Base-by-base conservation (phyloP, 352 stramenopile genomes). In the Pythium utonaiense region DNA sequence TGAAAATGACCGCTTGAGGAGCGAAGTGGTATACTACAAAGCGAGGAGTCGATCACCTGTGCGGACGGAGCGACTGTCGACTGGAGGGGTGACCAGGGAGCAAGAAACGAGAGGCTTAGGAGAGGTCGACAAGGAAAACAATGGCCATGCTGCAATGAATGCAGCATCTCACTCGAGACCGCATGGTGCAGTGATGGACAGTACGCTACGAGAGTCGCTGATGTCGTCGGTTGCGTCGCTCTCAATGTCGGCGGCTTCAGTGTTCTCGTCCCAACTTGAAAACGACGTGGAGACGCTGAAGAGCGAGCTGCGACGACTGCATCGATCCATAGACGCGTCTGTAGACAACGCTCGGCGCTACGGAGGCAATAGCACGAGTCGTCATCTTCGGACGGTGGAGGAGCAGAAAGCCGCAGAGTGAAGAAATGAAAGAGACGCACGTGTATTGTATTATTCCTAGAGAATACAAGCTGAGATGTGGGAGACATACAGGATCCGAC, bases 261-360 rank as follows among this genome's bases (percentile, higher is more conserved):
- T 36, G 22, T 45, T 67, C 27, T 71, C 64, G 3, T 61, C 40
- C 6, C 47, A 62, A 19, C 48, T 71, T 6, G 47, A 67, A 24
- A 45, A 60, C 33, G 64, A 71, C 33, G 36, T 71, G 3, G 33
- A 71, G 8, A 60, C 48, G 1, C 45, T 71, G 14, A 60, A 58
- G 6, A 31, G 22, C 14, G 64, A 71, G 24, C 33, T 71, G 5
- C 57, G 59, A 7, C 64, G 38, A 9, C 55, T 71, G 1, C 64
- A 71, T 50, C 38, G 41, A 27, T 66, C 64, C 0, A 64, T 71
- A 14, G 64, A 71, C 25, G 33, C 36, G 3, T 62, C 63, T 3
- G 52, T 60, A n/a, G 42, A 50, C 6, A 50, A 50, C 42, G 19
- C 42, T 6, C 42, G 42, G 19, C 42, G 22, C 10, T 50, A 28